These are phyloP conservation scores for Mikania micrantha DNA, from an alignment of 129 eudicot genomes.

Conservation along the genomic window DNA sequence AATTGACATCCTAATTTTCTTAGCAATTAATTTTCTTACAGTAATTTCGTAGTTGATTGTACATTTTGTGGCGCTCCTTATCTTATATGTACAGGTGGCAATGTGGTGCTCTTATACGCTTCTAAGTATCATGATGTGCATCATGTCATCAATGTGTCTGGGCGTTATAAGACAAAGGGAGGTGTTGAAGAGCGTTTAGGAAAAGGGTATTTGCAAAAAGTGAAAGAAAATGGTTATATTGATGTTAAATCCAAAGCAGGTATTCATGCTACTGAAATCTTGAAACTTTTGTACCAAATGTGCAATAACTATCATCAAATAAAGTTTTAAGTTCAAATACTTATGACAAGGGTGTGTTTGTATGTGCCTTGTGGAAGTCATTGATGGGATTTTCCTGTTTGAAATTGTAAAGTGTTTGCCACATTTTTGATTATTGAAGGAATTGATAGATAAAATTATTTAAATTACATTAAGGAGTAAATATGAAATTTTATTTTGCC, in stretches of 20 bases:
- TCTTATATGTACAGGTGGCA: conserved; percentile 50
- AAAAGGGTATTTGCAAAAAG: conserved; percentile 43
- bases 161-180: conserved; percentile 49
- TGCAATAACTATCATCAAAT: neutral
- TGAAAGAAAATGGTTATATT: conserved; percentile 56
- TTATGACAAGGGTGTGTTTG: neutral
- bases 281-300: neutral
- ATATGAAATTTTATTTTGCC: neutral
- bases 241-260: conserved; percentile 47
- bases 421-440: neutral
- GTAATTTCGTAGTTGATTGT: neutral
- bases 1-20: neutral
- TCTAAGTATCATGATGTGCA: conserved; percentile 65
- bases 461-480: neutral
- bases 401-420: neutral
- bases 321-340: neutral
- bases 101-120: conserved; percentile 62
- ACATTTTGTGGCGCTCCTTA: neutral
- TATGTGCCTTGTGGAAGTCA: neutral
- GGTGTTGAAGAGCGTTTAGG: conserved; percentile 72
- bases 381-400: neutral
- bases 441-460: neutral
- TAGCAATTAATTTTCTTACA: neutral
- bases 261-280: conserved; percentile 4
- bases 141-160: conserved; percentile 58